These are phyloP conservation scores for Trichosporon faecale DNA, from an alignment of 1,284 basidiomycete genomes.

Conservation along the genomic window DNA sequence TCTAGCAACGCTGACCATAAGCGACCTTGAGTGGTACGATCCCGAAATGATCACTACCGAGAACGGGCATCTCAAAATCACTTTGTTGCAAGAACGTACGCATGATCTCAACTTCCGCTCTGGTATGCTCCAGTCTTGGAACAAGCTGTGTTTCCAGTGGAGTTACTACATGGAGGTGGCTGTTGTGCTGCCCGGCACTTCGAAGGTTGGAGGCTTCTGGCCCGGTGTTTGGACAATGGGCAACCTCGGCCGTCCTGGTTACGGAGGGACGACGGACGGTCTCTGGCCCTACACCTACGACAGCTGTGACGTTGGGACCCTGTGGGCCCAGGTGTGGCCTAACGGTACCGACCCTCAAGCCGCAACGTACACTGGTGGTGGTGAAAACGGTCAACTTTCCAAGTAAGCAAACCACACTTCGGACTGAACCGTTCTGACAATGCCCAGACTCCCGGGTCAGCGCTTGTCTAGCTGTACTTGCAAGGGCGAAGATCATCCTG, in stretches of 20 bases:
- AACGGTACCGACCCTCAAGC: slow-evolving; percentile 44
- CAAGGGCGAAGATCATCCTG: slow-evolving; percentile 54
- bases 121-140: slow-evolving; percentile 57
- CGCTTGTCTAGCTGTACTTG: slow-evolving; percentile 60
- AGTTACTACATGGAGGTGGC: slow-evolving; percentile 55
- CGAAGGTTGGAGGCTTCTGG: slow-evolving; percentile 60
- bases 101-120: slow-evolving; percentile 71
- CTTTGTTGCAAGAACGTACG: slow-evolving; percentile 62
- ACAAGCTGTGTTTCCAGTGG: slow-evolving; percentile 81
- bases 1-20: slow-evolving; percentile 18
- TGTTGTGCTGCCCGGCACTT: slow-evolving; percentile 73
- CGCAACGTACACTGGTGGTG: slow-evolving; percentile 30
- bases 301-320: slow-evolving; percentile 77
- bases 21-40: slow-evolving; percentile 73
- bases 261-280: slow-evolving; percentile 70
- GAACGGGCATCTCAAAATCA: slow-evolving; percentile 75
- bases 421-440: background rate
- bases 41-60: slow-evolving; percentile 75
- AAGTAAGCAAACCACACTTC: slow-evolving; percentile 10
- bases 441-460: slow-evolving; percentile 56
- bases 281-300: slow-evolving; percentile 61
- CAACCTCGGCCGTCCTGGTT: slow-evolving; percentile 79
- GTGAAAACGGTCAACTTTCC: slow-evolving; percentile 23
- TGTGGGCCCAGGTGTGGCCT: slow-evolving; percentile 56
- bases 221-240: slow-evolving; percentile 88